Evolutionary conservation across 441 rosid species (phyloP), one percentile per base, ranked within the genome.

Genomic region (Gossypium laxum): DNA sequence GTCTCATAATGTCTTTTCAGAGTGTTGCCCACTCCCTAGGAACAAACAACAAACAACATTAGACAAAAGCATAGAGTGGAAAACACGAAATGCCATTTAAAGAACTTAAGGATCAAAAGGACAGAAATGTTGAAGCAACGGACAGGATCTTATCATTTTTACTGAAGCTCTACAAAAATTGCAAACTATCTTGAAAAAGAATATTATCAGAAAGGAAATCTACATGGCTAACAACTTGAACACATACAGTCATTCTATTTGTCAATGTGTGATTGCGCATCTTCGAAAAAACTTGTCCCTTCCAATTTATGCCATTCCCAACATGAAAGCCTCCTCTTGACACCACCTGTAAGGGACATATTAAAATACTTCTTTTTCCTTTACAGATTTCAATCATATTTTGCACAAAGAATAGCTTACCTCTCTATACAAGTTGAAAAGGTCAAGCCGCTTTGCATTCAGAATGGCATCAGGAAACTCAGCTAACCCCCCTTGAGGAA

Each of bases 201-300:
- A 24, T 58, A 61, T 7, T 21, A 74, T 17, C 64, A 61, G 52
- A 34, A 8, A 51, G 65, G 71, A 72, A 51, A 52, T 62, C 18
- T 47, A 8, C 26, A 62, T 66, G 69, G 67, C 14, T 15, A 18
- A 8, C 22, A 70, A 75, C 63, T 63, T 32, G 74, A 28, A 69
- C 71, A 56, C 83, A 66, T 90, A 94, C 99, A 12, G 99, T 94
- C 97, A 94, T 94, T 86, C 98, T 84, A 81, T 94, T 94, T 68
- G 98, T 92, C 76, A 87, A 77, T 1, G 99, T 94, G 78, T 94
- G 95, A 87, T 94, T 94, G 43, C 96, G 92, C 99, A 94, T 94
- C 91, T 92, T 94, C 26, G 99, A 94, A 85, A 94, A 94, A 77
- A 94, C 99, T 81, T 94, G 99, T 77, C 99, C 99, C 82, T 94